These are phyloP conservation scores for Calonectria fujianensis DNA, from an alignment of 2,329 filamentous ascomycete species.

Conservation along the genomic window DNA sequence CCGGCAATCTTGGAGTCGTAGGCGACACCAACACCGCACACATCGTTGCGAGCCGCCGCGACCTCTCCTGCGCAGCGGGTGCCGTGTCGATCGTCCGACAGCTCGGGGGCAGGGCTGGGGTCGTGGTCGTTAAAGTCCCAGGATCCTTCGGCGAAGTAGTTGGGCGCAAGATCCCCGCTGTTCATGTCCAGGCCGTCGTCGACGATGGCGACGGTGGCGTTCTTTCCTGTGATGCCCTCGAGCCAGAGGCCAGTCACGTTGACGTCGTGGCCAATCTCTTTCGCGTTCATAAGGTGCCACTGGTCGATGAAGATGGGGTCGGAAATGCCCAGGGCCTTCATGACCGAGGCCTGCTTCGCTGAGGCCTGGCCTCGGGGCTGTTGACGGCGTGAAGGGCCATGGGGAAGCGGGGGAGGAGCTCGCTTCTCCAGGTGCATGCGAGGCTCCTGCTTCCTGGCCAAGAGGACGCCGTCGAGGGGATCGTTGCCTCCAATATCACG, in stretches of 20 bases:
- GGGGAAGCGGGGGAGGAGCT: conserved; percentile 63
- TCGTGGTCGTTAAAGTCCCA: conserved; percentile 96
- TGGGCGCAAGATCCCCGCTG: conserved; percentile 92
- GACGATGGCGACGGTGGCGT: conserved; percentile 92
- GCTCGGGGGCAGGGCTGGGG: conserved; percentile 85
- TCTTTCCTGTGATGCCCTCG: conserved; percentile 91
- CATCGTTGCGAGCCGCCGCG: conserved; percentile 91
- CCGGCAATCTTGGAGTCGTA: conserved; percentile 94
- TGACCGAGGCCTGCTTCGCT: conserved; percentile 76
- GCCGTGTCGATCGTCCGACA: conserved; percentile 91
- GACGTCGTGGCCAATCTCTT: conserved; percentile 90
- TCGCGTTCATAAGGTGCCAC: conserved; percentile 94
- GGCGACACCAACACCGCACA: conserved; percentile 96
- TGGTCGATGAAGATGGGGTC: conserved; percentile 96
- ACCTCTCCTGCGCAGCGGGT: conserved; percentile 97
- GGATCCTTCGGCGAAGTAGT: conserved; percentile 94
- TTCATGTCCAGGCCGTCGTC: conserved; percentile 98
- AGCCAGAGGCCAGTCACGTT: conserved; percentile 97
- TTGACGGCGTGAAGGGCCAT: conserved; percentile 8
- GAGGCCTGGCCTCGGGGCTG: conserved; percentile 65
- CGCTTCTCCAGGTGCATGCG: conserved; percentile 73
- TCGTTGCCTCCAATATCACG: conserved; percentile 72
- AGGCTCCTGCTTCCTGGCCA: conserved; percentile 83
- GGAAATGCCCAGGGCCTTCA: conserved; percentile 80
- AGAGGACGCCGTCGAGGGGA: conserved; percentile 83